phyloP scores from a whole-genome alignment of 352 stramenopile genomes.

The Peronospora destructor region DNA sequence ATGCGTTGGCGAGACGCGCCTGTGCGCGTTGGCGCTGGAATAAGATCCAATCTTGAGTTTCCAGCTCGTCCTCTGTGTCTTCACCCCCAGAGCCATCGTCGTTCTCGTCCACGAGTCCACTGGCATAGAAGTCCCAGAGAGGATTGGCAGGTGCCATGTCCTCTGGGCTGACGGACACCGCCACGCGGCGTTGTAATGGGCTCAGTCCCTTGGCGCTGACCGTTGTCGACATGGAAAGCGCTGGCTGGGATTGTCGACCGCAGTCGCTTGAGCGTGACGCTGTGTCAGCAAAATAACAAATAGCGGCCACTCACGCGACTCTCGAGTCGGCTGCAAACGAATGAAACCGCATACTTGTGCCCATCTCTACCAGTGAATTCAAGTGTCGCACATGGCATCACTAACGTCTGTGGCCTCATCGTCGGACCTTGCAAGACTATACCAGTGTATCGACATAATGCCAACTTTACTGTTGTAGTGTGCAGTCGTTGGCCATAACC shows the following conservation, averaged over 20 bases:
- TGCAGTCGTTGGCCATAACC: neutral
- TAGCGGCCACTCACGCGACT: neutral
- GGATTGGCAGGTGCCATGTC: conserved; percentile 13
- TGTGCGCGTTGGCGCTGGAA: conserved; percentile 52
- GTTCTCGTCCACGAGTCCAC: conserved; percentile 45
- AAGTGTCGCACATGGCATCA: conserved; percentile 3
- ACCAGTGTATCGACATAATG: neutral
- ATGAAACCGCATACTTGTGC: conserved; percentile 7
- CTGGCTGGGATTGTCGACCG: conserved; percentile 14
- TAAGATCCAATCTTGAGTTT: conserved; percentile 47
- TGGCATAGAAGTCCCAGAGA: conserved; percentile 58
- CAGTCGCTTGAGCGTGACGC: conserved; percentile 20
- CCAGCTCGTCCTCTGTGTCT: conserved; percentile 55
- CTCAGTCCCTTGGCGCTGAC: conserved; percentile 15
- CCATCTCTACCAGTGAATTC: conserved; percentile 3
- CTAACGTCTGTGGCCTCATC: neutral
- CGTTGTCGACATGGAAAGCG: conserved; percentile 21
- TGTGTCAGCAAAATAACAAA: conserved; percentile 20
- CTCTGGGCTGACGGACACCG: conserved; percentile 4
- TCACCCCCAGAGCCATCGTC: conserved; percentile 34
- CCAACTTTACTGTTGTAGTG: conserved; percentile 3
- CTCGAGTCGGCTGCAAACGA: conserved; percentile 5
- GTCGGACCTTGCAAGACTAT: conserved; percentile 1
- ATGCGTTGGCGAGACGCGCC: conserved; percentile 36
- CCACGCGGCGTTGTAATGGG: conserved; percentile 15